Evolutionary conservation across 2,329 filamentous ascomycete genomes (phyloP).

Genomic region (Fusarium guadeloupense): DNA sequence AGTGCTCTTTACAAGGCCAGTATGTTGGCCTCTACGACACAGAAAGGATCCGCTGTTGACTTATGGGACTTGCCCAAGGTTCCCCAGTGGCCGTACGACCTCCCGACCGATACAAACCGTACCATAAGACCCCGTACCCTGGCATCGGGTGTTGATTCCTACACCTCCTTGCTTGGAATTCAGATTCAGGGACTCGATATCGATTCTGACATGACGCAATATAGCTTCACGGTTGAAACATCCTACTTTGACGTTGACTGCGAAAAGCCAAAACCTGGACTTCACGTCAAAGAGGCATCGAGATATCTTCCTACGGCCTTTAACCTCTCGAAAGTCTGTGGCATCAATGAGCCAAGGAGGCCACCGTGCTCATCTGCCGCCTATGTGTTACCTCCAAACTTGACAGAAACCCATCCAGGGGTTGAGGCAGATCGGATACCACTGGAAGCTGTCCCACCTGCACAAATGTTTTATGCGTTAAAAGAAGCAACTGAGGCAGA

Average conservation of each 20-base stretch:
- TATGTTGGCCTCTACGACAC: background rate
- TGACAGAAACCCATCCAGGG: background rate
- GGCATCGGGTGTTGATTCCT: background rate
- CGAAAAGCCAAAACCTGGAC: background rate
- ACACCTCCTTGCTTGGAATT: constrained; percentile 1
- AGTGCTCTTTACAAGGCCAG: background rate
- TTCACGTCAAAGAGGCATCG: background rate
- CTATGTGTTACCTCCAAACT: background rate
- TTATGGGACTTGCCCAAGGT: constrained; percentile 19
- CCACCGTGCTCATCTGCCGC: background rate
- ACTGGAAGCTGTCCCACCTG: background rate
- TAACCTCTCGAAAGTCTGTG: background rate
- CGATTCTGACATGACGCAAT: background rate
- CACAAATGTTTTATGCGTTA: background rate
- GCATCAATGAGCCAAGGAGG: too few relatives aligned
- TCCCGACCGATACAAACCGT: background rate
- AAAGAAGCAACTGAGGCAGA: background rate
- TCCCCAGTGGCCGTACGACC: background rate
- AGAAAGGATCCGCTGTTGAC: background rate
- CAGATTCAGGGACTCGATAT: background rate
- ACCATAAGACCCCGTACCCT: background rate
- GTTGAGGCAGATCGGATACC: background rate
- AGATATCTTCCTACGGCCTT: background rate
- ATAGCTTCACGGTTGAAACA: background rate
- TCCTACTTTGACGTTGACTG: constrained; percentile 8